These are phyloP conservation scores for Marasmius oreades DNA, from an alignment of 1,284 basidiomycete genomes.

Conservation along the genomic window DNA sequence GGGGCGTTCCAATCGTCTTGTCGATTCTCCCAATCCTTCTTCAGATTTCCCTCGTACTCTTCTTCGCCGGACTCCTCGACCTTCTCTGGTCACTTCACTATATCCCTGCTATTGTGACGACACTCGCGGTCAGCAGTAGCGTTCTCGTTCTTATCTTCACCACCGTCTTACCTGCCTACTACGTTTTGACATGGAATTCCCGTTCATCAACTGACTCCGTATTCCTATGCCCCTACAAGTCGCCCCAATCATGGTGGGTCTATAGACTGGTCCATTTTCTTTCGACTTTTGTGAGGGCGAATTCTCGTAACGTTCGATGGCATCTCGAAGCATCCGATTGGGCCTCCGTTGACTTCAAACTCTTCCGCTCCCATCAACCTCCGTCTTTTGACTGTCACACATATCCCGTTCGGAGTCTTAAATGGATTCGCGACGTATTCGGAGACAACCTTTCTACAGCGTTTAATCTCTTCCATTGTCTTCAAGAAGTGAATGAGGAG, in stretches of 20 bases:
- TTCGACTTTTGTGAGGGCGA: not conserved
- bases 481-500: slow-evolving; percentile 6
- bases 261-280: not conserved
- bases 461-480: slow-evolving; percentile 2
- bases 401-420: not conserved
- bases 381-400: not conserved
- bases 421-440: slow-evolving; percentile 4
- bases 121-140: slow-evolving; percentile 16
- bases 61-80: slow-evolving; percentile 22
- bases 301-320: not conserved
- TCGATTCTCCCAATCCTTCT: slow-evolving; percentile 22
- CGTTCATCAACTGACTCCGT: not conserved
- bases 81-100: slow-evolving; percentile 20
- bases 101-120: slow-evolving; percentile 17
- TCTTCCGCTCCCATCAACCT: not conserved
- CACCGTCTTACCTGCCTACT: slow-evolving; percentile 9
- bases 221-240: slow-evolving; percentile 9
- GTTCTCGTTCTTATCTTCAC: slow-evolving; percentile 17
- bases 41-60: slow-evolving; percentile 21
- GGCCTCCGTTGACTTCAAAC: slow-evolving; percentile 3
- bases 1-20: slow-evolving; percentile 23
- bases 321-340: not conserved
- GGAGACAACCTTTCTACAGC: slow-evolving; percentile 5
- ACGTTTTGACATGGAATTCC: not conserved
- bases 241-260: slow-evolving; percentile 10